Conservation (phyloP, 2,329 filamentous ascomycete species). For the Penicillium oxalicum region DNA sequence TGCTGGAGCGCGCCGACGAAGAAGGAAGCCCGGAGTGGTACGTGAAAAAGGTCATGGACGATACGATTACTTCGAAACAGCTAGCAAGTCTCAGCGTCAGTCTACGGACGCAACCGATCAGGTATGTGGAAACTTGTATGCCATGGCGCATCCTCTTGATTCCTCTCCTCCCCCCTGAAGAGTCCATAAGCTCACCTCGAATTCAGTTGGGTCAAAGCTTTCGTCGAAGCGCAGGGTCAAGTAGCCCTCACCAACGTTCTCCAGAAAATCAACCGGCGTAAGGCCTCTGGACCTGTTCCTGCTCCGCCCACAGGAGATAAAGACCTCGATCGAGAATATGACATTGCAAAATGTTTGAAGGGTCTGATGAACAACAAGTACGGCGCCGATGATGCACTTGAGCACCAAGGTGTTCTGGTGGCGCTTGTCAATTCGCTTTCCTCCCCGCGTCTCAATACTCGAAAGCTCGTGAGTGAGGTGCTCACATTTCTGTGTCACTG, state of each 20-base stretch:
- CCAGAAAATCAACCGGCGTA: slow-evolving; percentile 85
- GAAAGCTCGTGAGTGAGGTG: slow-evolving; percentile 93
- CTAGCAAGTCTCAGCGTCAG: slow-evolving; percentile 91
- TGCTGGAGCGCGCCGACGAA: slow-evolving; percentile 77
- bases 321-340: slow-evolving; percentile 86
- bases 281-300: slow-evolving; percentile 64
- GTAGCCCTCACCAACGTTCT: slow-evolving; percentile 92
- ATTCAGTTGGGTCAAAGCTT: slow-evolving; percentile 78
- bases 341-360: slow-evolving; percentile 96
- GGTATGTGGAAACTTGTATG: slow-evolving; percentile 24
- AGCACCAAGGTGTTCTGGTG: slow-evolving; percentile 83
- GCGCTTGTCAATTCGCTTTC: slow-evolving; percentile 81
- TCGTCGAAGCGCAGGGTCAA: slow-evolving; percentile 95
- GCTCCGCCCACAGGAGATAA: slow-evolving; percentile 61
- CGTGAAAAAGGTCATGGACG: slow-evolving; percentile 93
- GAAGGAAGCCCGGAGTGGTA: slow-evolving; percentile 98
- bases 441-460: slow-evolving; percentile 80
- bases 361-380: slow-evolving; percentile 99
- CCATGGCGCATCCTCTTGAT: not conserved
- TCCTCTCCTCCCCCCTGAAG: not conserved
- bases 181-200: slow-evolving; percentile 8
- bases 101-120: slow-evolving; percentile 90
- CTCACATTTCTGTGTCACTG: slow-evolving; percentile 94
- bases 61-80: slow-evolving; percentile 84
- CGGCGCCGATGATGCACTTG: slow-evolving; percentile 88